Evolutionary conservation across 441 rosid genomes (phyloP).

Genomic region (Croton setiger): DNA sequence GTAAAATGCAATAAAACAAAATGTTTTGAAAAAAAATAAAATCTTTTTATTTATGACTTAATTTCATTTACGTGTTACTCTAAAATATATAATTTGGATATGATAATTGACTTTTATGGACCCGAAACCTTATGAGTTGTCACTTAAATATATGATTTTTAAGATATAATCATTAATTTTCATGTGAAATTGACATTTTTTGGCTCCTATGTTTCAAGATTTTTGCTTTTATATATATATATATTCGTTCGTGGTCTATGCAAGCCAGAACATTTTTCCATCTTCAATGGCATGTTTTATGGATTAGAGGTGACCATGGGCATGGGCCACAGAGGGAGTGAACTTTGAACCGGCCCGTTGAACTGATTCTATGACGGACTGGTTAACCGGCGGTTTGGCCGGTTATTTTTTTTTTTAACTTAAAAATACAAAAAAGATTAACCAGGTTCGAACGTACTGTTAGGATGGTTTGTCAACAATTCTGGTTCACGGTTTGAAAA

Average conservation of each 20-base stretch:
- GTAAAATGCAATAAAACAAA: not conserved
- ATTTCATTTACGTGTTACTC: not conserved
- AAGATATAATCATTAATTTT: not conserved
- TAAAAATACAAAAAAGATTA: too few species aligned
- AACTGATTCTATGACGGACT: too few species aligned
- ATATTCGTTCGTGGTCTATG: not conserved
- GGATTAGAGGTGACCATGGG: too few species aligned
- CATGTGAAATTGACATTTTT: not conserved
- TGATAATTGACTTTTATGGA: not conserved
- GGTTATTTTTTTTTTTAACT: too few species aligned
- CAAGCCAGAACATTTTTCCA: not conserved
- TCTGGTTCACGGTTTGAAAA: too few species aligned
- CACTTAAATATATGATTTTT: too few species aligned
- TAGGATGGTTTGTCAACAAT: too few species aligned
- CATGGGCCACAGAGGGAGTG: too few species aligned
- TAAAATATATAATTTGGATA: not conserved
- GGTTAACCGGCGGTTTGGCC: too few species aligned
- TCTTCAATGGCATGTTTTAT: not conserved
- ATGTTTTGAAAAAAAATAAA: too few species aligned
- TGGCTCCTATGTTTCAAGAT: not conserved
- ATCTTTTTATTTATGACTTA: not conserved
- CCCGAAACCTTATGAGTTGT: slow-evolving; percentile 2
- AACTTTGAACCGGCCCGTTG: too few species aligned
- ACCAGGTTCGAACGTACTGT: too few species aligned
- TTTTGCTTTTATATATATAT: not conserved